Evolutionary conservation across 1,284 basidiomycete genomes (phyloP).

Genomic region (Cryptococcus sp.): DNA sequence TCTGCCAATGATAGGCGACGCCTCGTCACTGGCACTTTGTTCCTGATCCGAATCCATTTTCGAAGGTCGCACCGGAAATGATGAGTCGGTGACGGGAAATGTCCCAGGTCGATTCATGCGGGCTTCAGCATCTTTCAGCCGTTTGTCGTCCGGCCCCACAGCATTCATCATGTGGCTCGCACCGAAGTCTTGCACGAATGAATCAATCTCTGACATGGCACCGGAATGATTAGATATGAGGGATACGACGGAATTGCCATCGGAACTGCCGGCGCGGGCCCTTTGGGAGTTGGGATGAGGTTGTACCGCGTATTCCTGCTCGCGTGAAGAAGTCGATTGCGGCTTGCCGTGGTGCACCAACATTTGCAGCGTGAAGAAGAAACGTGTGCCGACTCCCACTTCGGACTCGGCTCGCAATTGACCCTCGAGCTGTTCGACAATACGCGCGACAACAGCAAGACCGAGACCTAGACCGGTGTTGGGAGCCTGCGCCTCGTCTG

Average conservation of each 20-base stretch:
- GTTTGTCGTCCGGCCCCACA: conserved; percentile 52
- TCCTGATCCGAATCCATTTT: conserved; percentile 11
- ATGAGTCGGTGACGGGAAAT: conserved; percentile 51
- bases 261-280: conserved; percentile 17
- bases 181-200: conserved; percentile 65
- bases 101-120: conserved; percentile 45
- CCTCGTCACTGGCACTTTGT: conserved; percentile 1
- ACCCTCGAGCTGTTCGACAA: conserved; percentile 76
- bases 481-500: conserved; percentile 60
- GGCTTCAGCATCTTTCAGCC: conserved; percentile 34
- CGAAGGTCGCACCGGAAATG: conserved; percentile 47
- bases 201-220: conserved; percentile 60
- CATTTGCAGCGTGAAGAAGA: conserved; percentile 55
- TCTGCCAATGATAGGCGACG: conserved; percentile 6
- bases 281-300: conserved; percentile 2
- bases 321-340: conserved; percentile 7
- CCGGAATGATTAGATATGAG: conserved; percentile 21
- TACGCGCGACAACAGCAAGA: conserved; percentile 77
- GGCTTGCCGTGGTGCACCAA: conserved; percentile 15
- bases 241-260: conserved; percentile 21
- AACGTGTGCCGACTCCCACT: conserved; percentile 67
- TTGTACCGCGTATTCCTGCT: neutral
- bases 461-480: conserved; percentile 61
- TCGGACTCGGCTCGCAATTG: conserved; percentile 78
- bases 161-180: conserved; percentile 43